These are phyloP conservation scores for Cytospora piceae DNA, from an alignment of 2,329 filamentous ascomycete genomes.

Conservation along the genomic window DNA sequence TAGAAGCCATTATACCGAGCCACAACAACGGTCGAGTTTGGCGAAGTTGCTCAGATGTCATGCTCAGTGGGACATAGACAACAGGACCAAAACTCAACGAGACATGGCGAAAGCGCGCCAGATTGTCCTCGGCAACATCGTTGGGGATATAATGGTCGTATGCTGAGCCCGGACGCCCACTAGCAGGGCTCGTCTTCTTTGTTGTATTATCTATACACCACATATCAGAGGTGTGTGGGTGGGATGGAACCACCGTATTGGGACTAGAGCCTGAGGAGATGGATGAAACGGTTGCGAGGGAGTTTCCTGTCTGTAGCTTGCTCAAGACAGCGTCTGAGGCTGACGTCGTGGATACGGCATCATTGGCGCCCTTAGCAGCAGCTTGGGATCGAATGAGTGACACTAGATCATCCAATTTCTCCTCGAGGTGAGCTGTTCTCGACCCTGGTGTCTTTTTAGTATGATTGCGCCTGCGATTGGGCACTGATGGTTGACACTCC, in stretches of 20 bases:
- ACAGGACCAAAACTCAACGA: conserved; percentile 50
- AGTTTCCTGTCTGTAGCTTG: neutral
- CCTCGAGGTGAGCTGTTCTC: conserved; percentile 50
- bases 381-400: conserved; percentile 44
- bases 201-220: neutral
- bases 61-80: conserved; percentile 43
- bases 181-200: conserved; percentile 9
- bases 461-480: conserved; percentile 44
- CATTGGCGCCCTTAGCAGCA: neutral
- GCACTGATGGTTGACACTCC: conserved; percentile 49
- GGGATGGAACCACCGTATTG: neutral
- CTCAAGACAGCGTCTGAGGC: conserved; percentile 4
- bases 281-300: conserved; percentile 13
- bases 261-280: conserved; percentile 23
- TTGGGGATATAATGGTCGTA: conserved; percentile 17
- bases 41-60: conserved; percentile 44
- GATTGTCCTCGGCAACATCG: conserved; percentile 44
- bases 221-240: neutral
- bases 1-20: conserved; percentile 52
- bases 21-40: conserved; percentile 52
- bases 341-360: neutral
- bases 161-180: neutral
- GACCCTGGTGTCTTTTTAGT: conserved; percentile 41
- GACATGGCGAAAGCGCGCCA: conserved; percentile 46
- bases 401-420: conserved; percentile 54